A percentile compares a stretch with the other conserved stretches of the same genome.
phyloP scores from a whole-genome alignment of 495 filamentous ascomycete species.

The Delitschia confertaspora region DNA sequence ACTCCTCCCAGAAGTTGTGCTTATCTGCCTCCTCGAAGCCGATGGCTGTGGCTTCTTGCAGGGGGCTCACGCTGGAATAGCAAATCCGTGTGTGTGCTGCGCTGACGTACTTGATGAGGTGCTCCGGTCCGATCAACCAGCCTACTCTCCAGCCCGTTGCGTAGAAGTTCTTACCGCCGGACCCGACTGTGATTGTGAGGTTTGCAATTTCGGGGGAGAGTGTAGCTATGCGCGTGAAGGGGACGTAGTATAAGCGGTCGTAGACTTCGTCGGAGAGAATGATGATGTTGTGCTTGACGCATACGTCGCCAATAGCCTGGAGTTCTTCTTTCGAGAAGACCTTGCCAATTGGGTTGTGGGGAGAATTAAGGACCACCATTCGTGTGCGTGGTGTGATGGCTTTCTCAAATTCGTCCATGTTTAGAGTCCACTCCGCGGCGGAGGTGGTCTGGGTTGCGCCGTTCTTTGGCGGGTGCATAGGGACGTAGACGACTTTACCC shows the following conservation, averaged over 20 bases:
- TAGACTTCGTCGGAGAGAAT: conserved; percentile 96
- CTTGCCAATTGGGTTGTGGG: conserved; percentile 95
- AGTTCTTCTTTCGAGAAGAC: conserved; percentile 80
- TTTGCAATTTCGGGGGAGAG: conserved; percentile 78
- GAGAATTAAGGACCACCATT: conserved; percentile 84
- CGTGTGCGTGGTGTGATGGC: conserved; percentile 80
- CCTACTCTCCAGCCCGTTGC: conserved; percentile 94
- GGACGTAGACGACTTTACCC: conserved; percentile 86
- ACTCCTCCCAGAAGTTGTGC: conserved; percentile 80
- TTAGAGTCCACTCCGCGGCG: conserved; percentile 78
- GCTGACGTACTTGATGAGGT: conserved; percentile 84
- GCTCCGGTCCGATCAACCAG: conserved; percentile 81
- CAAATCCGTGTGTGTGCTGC: conserved; percentile 94
- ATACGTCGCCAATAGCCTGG: conserved; percentile 77
- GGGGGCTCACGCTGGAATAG: conserved; percentile 83
- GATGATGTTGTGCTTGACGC: conserved; percentile 86
- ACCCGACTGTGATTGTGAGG: conserved; percentile 86
- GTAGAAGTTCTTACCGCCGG: conserved; percentile 96
- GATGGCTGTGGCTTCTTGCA: conserved; percentile 93
- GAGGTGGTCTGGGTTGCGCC: conserved; percentile 71
- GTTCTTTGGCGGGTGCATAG: conserved; percentile 80
- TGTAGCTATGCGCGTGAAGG: conserved; percentile 86
- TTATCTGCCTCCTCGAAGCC: conserved; percentile 86
- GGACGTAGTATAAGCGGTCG: conserved; percentile 87
- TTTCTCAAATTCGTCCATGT: conserved; percentile 72